Evolutionary conservation across 805 yeast species (phyloP).

Genomic region (Ogataea corticis): DNA sequence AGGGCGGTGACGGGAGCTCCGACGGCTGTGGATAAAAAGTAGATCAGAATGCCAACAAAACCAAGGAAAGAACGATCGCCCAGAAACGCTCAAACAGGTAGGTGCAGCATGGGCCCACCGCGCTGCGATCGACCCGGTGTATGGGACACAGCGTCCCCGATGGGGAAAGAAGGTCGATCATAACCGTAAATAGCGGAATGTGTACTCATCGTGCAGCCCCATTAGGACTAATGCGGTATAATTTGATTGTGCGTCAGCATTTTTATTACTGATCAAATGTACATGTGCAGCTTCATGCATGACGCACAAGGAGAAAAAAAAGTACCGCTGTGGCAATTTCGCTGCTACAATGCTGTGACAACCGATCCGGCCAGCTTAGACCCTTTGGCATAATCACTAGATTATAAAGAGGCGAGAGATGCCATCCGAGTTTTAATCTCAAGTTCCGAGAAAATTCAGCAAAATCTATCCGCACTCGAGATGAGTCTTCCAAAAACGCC

Average conservation of each 20-base stretch:
- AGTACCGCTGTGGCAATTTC: too few relatives aligned
- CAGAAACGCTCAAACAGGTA: too few relatives aligned
- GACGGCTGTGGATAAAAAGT: too few relatives aligned
- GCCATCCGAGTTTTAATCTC: background rate
- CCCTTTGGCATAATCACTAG: too few relatives aligned
- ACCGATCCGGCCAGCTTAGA: background rate
- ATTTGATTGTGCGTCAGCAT: too few relatives aligned
- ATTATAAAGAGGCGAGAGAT: slow-evolving; percentile 5
- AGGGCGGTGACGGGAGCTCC: too few relatives aligned
- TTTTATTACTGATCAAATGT: background rate
- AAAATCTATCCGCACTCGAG: too few relatives aligned
- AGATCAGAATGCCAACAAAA: too few relatives aligned
- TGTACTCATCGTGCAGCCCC: background rate
- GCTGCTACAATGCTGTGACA: slow-evolving; percentile 5
- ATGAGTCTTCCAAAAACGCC: slow-evolving; percentile 15
- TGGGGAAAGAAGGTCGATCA: background rate
- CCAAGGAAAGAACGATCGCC: too few relatives aligned
- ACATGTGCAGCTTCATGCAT: background rate
- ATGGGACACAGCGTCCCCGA: background rate
- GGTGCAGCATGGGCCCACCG: background rate
- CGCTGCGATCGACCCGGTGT: background rate
- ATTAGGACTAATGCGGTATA: background rate
- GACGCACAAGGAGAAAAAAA: too few relatives aligned
- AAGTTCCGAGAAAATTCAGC: too few relatives aligned
- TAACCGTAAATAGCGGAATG: background rate